These are phyloP conservation scores for Mycena chlorophos DNA, from an alignment of 768 basidiomycete genomes.

Conservation along the genomic window DNA sequence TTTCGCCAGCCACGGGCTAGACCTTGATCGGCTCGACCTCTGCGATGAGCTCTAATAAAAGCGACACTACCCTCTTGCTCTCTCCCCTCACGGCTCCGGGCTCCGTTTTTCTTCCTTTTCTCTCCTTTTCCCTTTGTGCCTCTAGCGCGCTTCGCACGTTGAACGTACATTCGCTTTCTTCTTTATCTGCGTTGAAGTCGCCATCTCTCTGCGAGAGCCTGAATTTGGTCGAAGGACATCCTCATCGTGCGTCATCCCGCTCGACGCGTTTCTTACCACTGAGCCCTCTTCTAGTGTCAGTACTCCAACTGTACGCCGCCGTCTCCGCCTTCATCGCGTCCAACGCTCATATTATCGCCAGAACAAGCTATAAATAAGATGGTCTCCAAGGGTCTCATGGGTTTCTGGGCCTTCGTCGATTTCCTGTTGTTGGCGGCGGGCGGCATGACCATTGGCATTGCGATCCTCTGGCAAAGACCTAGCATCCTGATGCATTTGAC, in stretches of 20 bases:
- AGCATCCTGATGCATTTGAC: conserved; percentile 74
- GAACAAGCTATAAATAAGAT: too few relatives aligned
- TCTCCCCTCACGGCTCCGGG: conserved; percentile 28
- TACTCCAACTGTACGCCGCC: too few relatives aligned
- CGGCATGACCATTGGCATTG: conserved; percentile 60
- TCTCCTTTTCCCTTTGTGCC: conserved; percentile 31
- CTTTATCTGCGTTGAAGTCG: conserved; percentile 31
- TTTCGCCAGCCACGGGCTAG: not conserved
- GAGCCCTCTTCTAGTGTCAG: too few relatives aligned
- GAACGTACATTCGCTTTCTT: conserved; percentile 57
- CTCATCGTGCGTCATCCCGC: too few relatives aligned
- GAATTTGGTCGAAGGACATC: conserved; percentile 25
- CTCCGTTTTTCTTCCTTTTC: conserved; percentile 31
- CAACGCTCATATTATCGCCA: too few relatives aligned
- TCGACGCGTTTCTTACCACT: too few relatives aligned
- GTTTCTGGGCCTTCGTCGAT: conserved; percentile 73
- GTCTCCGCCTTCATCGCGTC: too few relatives aligned
- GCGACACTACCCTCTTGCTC: conserved; percentile 19
- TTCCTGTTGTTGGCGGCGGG: conserved; percentile 69
- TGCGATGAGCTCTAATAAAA: conserved; percentile 8
- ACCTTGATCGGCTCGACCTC: not conserved
- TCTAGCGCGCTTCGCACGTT: conserved; percentile 61
- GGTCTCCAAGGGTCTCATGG: conserved; percentile 72
- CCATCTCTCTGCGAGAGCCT: conserved; percentile 55
- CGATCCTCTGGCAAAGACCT: conserved; percentile 68